Evolutionary conservation across 768 basidiomycete species (phyloP).

Genomic region (Mycena capillaripes): DNA sequence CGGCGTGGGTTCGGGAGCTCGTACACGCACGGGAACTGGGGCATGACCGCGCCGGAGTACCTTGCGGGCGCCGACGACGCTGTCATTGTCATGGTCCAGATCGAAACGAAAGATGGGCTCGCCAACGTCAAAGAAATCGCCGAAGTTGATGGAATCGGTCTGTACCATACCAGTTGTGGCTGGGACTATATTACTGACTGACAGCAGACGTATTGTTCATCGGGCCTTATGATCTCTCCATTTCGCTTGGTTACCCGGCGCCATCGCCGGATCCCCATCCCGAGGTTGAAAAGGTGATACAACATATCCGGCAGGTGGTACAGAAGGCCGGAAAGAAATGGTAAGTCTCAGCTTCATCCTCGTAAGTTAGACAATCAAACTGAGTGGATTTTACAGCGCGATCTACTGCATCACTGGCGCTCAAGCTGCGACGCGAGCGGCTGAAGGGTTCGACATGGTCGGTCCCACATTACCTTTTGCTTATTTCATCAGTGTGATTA

Average conservation of each 20-base stretch:
- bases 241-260: conserved; percentile 69
- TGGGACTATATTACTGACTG: background rate
- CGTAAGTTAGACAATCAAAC: background rate
- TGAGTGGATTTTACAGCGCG: conserved; percentile 47
- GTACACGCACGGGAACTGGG: conserved; percentile 73
- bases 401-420: conserved; percentile 63
- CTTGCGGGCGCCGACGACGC: conserved; percentile 67
- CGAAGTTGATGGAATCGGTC: conserved; percentile 73
- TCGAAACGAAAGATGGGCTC: conserved; percentile 73
- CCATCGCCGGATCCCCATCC: conserved; percentile 77
- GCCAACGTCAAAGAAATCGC: conserved; percentile 73
- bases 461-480: conserved; percentile 15
- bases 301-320: conserved; percentile 61
- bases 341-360: conserved; percentile 46
- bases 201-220: conserved; percentile 68
- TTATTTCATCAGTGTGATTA: too few species aligned
- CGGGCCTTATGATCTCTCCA: conserved; percentile 78
- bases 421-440: conserved; percentile 58
- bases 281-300: conserved; percentile 72
- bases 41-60: conserved; percentile 65
- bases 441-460: conserved; percentile 69
- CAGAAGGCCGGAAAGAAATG: conserved; percentile 76
- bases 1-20: conserved; percentile 77
- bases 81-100: conserved; percentile 73
- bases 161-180: conserved; percentile 30